A percentile compares a stretch with the other conserved stretches of the same genome.
Evolutionary conservation across 805 yeast genomes (phyloP).

Genomic region (Wickerhamiella vanderwaltii): DNA sequence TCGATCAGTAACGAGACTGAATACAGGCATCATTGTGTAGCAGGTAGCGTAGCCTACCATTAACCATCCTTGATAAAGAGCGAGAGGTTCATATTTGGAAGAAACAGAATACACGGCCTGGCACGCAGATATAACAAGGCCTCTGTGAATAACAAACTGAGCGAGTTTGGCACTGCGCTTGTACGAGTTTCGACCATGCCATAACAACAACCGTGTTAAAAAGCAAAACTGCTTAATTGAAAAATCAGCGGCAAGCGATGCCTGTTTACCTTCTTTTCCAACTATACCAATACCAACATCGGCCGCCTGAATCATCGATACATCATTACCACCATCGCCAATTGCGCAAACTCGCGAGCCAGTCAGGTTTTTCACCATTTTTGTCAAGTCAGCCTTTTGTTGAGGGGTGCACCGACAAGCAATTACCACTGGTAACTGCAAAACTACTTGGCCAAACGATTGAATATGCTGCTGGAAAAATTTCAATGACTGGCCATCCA

Average conservation of each 20-base stretch:
- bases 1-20: slow-evolving; percentile 77
- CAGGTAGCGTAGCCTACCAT: slow-evolving; percentile 98
- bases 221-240: slow-evolving; percentile 86
- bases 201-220: slow-evolving; percentile 68
- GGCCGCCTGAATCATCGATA: slow-evolving; percentile 96
- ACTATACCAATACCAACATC: slow-evolving; percentile 99
- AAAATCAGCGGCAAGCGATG: slow-evolving; percentile 93
- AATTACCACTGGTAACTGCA: slow-evolving; percentile 80
- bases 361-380: slow-evolving; percentile 61
- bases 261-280: slow-evolving; percentile 97
- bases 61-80: slow-evolving; percentile 88
- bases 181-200: slow-evolving; percentile 98
- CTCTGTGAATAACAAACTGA: slow-evolving; percentile 94
- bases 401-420: slow-evolving; percentile 99
- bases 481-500: slow-evolving; percentile 87
- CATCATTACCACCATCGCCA: slow-evolving; percentile 99
- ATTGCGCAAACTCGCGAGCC: slow-evolving; percentile 91
- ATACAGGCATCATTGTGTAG: slow-evolving; percentile 97
- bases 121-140: slow-evolving; percentile 82
- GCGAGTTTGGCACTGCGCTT: slow-evolving; percentile 90
- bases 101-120: slow-evolving; percentile 87
- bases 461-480: slow-evolving; percentile 50
- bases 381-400: slow-evolving; percentile 92
- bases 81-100: slow-evolving; percentile 84
- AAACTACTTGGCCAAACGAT: slow-evolving; percentile 61